Percentiles rank a stretch among this genome's conserved stretches.
Conservation (phyloP, 257 asterid species). For the Solanum sitiens region DNA sequence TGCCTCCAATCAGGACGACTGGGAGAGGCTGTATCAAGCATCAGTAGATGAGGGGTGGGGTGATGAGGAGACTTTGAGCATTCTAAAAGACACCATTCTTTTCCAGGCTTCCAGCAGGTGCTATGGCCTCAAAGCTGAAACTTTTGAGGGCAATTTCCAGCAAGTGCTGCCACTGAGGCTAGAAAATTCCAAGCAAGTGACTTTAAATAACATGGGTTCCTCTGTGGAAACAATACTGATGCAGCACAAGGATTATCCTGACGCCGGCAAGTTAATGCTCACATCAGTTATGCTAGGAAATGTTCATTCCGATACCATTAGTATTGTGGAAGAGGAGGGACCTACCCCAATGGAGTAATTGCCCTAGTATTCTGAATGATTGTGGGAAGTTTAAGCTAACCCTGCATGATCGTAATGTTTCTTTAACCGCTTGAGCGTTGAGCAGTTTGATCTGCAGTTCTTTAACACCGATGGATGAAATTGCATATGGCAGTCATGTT, state of each 20-base stretch:
- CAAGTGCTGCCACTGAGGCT: slow-evolving; percentile 61
- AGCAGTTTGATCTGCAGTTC: not conserved
- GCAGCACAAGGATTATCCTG: slow-evolving; percentile 87
- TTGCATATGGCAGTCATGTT: not conserved
- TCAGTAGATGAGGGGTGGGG: slow-evolving; percentile 71
- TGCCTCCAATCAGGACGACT: slow-evolving; percentile 82
- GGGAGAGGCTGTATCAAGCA: slow-evolving; percentile 51
- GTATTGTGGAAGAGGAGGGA: not conserved
- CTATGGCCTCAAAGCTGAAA: slow-evolving; percentile 59
- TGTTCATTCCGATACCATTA: not conserved
- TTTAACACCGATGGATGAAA: not conserved
- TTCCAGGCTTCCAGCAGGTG: slow-evolving; percentile 74
- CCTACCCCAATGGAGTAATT: slow-evolving; percentile 1
- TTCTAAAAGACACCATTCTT: slow-evolving; percentile 51
- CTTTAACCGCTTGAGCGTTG: not conserved
- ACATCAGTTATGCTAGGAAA: slow-evolving; percentile 65
- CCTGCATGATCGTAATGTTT: not conserved
- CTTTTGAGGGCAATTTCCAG: slow-evolving; percentile 54
- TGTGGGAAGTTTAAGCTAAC: not conserved
- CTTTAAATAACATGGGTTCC: slow-evolving; percentile 20
- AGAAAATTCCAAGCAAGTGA: slow-evolving; percentile 22
- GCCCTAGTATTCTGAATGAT: not conserved
- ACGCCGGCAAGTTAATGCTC: slow-evolving; percentile 82
- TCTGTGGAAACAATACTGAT: slow-evolving; percentile 62
- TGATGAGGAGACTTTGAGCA: slow-evolving; percentile 50